A percentile compares a stretch with the other conserved stretches of the same genome.
phyloP scores from a whole-genome alignment of 2,329 filamentous ascomycete species.

The Hirsutella rhossiliensis region DNA sequence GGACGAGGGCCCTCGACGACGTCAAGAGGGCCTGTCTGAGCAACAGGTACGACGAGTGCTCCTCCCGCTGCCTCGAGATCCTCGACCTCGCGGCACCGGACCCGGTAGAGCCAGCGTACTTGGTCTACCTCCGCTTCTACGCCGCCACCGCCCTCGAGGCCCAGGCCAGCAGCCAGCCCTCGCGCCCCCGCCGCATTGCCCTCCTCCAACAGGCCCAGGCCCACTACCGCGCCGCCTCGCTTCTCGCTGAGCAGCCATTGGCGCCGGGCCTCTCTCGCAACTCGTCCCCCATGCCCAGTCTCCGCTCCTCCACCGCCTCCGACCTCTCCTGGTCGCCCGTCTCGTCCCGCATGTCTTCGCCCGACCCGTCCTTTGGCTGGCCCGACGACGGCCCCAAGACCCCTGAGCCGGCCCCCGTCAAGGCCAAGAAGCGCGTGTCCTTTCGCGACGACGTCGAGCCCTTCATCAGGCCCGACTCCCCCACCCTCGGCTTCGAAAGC shows the following conservation, averaged over 20 bases:
- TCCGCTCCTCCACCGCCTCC: constrained; percentile 34
- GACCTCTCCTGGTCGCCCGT: constrained; percentile 30
- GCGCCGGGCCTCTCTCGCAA: constrained; percentile 26
- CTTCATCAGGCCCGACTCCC: constrained; percentile 45
- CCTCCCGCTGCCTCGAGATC: constrained; percentile 38
- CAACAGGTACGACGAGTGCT: constrained; percentile 40
- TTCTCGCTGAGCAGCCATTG: constrained; percentile 28
- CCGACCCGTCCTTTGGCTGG: constrained; percentile 25
- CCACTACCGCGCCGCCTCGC: constrained; percentile 37
- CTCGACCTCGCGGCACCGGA: constrained; percentile 32
- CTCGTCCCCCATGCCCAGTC: constrained; percentile 25
- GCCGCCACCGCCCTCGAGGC: constrained; percentile 48
- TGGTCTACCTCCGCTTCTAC: constrained; percentile 49
- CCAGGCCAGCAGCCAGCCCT: constrained; percentile 35
- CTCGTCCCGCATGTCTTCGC: constrained; percentile 33
- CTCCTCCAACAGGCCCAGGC: constrained; percentile 38
- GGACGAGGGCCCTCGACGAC: constrained; percentile 37
- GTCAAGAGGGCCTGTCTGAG: constrained; percentile 41
- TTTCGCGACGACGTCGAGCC: constrained; percentile 29
- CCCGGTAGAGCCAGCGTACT: constrained; percentile 33
- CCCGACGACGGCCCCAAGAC: constrained; percentile 5
- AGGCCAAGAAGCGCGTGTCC: constrained; percentile 26
- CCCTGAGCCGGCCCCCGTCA: constrained; percentile 7
- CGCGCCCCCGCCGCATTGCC: constrained; percentile 28
- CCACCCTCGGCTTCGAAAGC: constrained; percentile 44